Base-by-base conservation (phyloP, 1,284 basidiomycete species). In the Ceratobasidium sp. region DNA sequence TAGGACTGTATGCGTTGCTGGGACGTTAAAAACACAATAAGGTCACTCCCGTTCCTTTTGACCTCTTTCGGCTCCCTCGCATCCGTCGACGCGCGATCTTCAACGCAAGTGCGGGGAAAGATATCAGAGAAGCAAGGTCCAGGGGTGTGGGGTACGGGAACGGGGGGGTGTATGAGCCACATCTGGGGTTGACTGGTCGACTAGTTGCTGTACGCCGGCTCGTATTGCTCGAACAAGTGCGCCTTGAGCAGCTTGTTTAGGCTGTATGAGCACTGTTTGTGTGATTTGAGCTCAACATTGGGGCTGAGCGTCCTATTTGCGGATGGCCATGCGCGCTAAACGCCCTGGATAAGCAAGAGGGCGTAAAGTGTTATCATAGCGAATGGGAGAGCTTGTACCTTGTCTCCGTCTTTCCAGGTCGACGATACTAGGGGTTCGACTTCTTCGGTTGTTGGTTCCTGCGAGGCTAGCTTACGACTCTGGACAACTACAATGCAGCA, bases 371-470 rank as follows among this genome's bases (percentile, higher is more conserved):
- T 54, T 44, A 23, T 33, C 42, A 42, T 17, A 56, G 15, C 20
- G 67, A 17, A n/a, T 69, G 33, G 44, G 44, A 38, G 61, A 46
- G 12, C 15, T 4, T n/a, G 28, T 13, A 46, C 69, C 56, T 73
- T 59, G 54, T 73, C 69, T 57, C 50, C 68, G 57, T 73, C 69
- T 73, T 59, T 73, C 69, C 69, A 61, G 40, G 54, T 48, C 20
- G 57, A 61, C 56, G 23, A 73, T 59, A 48, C 38, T 26, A 57
- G 54, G 26, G 20, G 4, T 20, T 44, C 56, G 17, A 17, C n/a
- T 57, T 59, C 69, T n/a, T n/a, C n/a, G 2, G 57, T 12, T 40
- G n/a, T n/a, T 23, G 33, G 12, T 26, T 48, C 56, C 1, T 12
- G 42, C 1, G 23, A 17, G 26, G 69, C 56, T 26, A 52, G n/a